Percentiles rank a stretch among this genome's conserved stretches.
Evolutionary conservation across 805 yeast genomes (phyloP).

Genomic region (Lachancea nothofagi): DNA sequence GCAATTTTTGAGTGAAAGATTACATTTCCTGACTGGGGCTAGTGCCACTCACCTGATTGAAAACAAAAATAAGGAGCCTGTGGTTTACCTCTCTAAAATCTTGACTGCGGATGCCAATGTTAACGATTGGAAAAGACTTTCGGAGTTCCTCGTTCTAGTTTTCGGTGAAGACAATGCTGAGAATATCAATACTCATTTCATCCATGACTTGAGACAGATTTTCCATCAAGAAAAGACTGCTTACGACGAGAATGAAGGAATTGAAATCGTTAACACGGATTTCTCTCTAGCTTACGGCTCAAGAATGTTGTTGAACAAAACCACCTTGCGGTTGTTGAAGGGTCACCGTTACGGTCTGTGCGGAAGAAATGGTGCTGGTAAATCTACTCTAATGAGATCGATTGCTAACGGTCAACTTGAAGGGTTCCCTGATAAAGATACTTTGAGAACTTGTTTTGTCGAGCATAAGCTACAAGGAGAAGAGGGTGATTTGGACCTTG

Average conservation of each 20-base stretch:
- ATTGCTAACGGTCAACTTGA: conserved; percentile 95
- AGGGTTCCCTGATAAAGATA: conserved; percentile 90
- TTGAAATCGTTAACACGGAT: conserved; percentile 88
- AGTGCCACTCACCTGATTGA: conserved; percentile 9
- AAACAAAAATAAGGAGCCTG: conserved; percentile 29
- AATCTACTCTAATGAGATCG: conserved; percentile 94
- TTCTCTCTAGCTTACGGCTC: conserved; percentile 97
- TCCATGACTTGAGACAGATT: conserved; percentile 48
- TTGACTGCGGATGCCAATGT: conserved; percentile 63
- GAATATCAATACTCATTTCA: conserved; percentile 36
- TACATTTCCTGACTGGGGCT: conserved; percentile 17
- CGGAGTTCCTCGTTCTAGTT: conserved; percentile 46
- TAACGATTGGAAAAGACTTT: conserved; percentile 62
- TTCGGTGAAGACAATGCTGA: conserved; percentile 33
- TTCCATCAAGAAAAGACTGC: conserved; percentile 45
- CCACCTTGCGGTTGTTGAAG: conserved; percentile 77
- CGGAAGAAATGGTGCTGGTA: conserved; percentile 99
- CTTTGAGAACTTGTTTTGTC: conserved; percentile 88
- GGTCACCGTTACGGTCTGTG: conserved; percentile 97
- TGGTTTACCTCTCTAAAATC: conserved; percentile 47
- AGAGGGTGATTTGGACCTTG: conserved; percentile 87
- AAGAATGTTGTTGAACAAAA: conserved; percentile 91
- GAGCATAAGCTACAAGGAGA: conserved; percentile 95
- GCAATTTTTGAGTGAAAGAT: conserved; percentile 35
- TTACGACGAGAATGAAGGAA: conserved; percentile 65